Percentiles rank a stretch among this genome's conserved stretches.
phyloP scores from a whole-genome alignment of 306 rosid species.

The Fragaria iinumae region DNA sequence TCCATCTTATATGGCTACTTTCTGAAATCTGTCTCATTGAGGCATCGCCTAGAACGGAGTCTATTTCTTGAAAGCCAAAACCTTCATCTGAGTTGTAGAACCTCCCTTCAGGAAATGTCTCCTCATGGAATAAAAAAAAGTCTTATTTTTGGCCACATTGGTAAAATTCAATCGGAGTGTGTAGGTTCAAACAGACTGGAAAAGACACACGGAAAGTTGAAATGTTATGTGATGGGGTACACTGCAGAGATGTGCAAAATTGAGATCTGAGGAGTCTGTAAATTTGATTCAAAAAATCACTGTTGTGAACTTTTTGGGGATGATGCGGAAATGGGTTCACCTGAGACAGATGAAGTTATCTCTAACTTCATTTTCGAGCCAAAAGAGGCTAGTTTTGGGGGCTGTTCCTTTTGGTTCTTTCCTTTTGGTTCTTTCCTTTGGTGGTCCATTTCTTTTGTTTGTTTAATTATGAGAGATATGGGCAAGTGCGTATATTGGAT shows the following conservation, averaged over 20 bases:
- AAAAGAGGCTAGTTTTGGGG: conserved; percentile 89
- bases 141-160: conserved; percentile 39
- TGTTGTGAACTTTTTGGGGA: conserved; percentile 65
- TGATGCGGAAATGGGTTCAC: conserved; percentile 33
- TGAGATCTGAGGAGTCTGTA: conserved; percentile 77
- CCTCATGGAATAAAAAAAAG: conserved; percentile 42
- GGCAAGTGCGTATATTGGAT: too few relatives aligned
- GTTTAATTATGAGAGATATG: too few relatives aligned
- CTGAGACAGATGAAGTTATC: conserved; percentile 57
- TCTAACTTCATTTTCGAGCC: conserved; percentile 84
- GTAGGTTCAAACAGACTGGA: conserved; percentile 36
- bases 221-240: conserved; percentile 63
- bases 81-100: conserved; percentile 42
- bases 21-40: conserved; percentile 69
- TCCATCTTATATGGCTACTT: conserved; percentile 88
- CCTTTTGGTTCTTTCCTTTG: conserved; percentile 68
- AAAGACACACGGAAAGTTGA: conserved; percentile 49
- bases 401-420: conserved; percentile 95
- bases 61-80: conserved; percentile 45
- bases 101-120: conserved; percentile 40
- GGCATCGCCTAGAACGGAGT: conserved; percentile 64
- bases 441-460: too few relatives aligned
- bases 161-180: conserved; percentile 35
- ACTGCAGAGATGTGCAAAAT: conserved; percentile 70
- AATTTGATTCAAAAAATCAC: conserved; percentile 66